Base-by-base conservation (phyloP, 768 basidiomycete species). In the Boletus rubescentipes region DNA sequence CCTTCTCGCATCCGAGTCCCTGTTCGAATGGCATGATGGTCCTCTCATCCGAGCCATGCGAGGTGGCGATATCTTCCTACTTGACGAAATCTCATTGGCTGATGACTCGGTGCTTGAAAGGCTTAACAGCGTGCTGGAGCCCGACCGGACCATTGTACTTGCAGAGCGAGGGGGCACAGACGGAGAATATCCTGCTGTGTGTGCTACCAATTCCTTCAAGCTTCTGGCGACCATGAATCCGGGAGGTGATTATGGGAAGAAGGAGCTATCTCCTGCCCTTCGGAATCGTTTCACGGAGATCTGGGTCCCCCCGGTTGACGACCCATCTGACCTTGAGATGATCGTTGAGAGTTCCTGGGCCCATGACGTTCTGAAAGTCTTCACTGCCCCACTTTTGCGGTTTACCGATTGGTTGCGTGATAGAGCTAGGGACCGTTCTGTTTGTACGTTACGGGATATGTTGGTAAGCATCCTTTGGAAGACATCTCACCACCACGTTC, bases 141-240 rank as follows among this genome's bases (percentile, higher is more conserved):
- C 94, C 8, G 85, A 80, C 0, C 81, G 97, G 31, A 88, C 84
- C 0, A 83, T 98, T 30, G 89, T 97, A 6, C 80, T 99, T 12
- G 97, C 97, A 1, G 97, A 99, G 70, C 88, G 86, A 42, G 93
- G 94, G 1, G 93, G 92, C 11, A 81, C 79, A 39, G 82, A 86
- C 55, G 75, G 82, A 11, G 86, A 85, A 31, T 78, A 87, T 57
- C 82, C 87, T 30, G 77, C 79, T 8, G 76, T 98, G 38, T 75
- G 72, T 18, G 95, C 93, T 9, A 67, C 74, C 8, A 73, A 79
- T 4, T 73, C 72, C 1, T 99, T 99, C 79, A 88, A 94, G 67
- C 83, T 99, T 35, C 77, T 98, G 0, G 93, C 97, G 3, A 98
- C 97, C 3, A 99, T 99, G 97, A 99, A 99, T 68, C 97, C 97